Percentiles rank a stretch among this genome's conserved stretches.
phyloP scores from a whole-genome alignment of 805 yeast species.

The Martiniozyma abietophila region DNA sequence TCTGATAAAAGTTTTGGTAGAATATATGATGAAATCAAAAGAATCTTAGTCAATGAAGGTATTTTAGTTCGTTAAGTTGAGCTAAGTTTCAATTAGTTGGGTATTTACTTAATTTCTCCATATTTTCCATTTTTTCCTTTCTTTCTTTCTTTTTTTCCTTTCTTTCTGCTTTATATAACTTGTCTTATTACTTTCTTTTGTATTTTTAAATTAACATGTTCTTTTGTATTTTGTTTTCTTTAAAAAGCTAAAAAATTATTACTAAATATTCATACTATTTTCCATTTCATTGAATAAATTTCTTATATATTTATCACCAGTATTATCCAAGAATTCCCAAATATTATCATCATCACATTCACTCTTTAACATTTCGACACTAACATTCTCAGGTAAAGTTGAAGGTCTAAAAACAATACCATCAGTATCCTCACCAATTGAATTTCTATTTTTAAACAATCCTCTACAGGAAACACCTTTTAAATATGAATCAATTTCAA shows the following conservation, averaged over 20 bases:
- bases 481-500: constrained; percentile 12
- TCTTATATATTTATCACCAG: constrained; percentile 24
- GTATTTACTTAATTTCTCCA: not conserved
- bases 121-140: too few species aligned
- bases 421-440: constrained; percentile 8
- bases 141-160: not conserved
- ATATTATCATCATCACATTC: constrained; percentile 10
- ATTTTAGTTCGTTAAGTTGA: constrained; percentile 35
- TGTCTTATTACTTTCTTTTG: not conserved
- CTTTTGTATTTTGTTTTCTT: too few species aligned
- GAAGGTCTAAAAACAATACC: constrained; percentile 1
- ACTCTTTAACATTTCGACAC: not conserved
- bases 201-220: constrained; percentile 1
- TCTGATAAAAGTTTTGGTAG: constrained; percentile 53
- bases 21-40: constrained; percentile 52
- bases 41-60: constrained; percentile 56
- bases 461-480: constrained; percentile 4
- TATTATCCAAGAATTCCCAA: constrained; percentile 26
- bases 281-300: constrained; percentile 26
- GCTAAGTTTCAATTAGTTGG: not conserved
- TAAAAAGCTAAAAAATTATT: too few species aligned
- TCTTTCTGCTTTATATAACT: not conserved
- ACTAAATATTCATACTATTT: constrained; percentile 7
- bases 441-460: constrained; percentile 2
- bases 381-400: not conserved